Evolutionary conservation across 768 basidiomycete species (phyloP), one percentile per base, ranked within the genome.

Genomic region (Hortiboletus campestris): DNA sequence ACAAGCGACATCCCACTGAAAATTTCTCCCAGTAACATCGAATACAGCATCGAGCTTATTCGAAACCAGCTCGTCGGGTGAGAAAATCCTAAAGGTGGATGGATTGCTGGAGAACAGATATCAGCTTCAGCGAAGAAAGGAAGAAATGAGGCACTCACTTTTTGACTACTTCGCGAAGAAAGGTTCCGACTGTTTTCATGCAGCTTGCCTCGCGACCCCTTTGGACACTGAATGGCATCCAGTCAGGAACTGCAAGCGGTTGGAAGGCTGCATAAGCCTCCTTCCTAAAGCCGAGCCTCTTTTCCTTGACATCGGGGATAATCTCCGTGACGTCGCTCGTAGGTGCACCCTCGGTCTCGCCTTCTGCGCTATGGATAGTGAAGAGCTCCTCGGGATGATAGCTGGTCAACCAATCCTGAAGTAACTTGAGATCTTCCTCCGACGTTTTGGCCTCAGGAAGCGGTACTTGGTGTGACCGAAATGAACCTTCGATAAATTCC

Each of bases 41-140:
- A 94, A 81, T 7, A 89, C 85, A 4, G 84, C 89, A 63, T 91
- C 90, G 10, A 97, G 83, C 73, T 94, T 94, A 72, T 94, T 94
- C 39, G 88, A 91, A 12, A 87, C 84, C 2, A 94, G 76, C 63
- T 94, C 91, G 60, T 97, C 94, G 0, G 94, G 94, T 20, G 88
- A 92, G 75, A 95, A 95, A 55, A 96, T 90, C 38, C 94, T 82
- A 80, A 94, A 94, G 0, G 80, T 77, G 19, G 72, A 78, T 2
- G 88, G 89, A 69, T 97, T 94, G 49, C 84, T 86, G 53, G 12
- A 16, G n/a, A 17, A 36, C 11, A 17, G 11, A 9, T 53, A 10
- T 59, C 12, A 56, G 50, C 25, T 46, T 34, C 29, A 8, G 20
- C 16, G 6, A 8, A 35, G 13, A 39, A 51, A 5, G 46, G 20